Evolutionary conservation across 208 protist genomes (phyloP).

Genomic region (Crithidia brevicula): DNA sequence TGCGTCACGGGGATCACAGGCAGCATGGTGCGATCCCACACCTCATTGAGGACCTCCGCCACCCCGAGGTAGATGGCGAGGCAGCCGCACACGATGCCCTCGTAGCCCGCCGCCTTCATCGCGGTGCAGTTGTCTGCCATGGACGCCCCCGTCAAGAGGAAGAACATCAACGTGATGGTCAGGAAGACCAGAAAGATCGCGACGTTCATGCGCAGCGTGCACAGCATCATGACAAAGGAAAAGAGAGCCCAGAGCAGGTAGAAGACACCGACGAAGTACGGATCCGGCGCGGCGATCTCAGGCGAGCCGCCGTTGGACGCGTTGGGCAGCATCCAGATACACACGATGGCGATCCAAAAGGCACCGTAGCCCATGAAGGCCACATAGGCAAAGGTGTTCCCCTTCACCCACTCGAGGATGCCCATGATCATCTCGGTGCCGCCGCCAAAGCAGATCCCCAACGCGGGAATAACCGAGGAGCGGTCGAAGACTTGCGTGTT

Average conservation of each 20-base stretch:
- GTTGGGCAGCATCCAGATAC: conserved; percentile 40
- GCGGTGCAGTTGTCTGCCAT: conserved; percentile 15
- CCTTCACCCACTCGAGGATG: conserved; percentile 44
- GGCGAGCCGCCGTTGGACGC: background rate
- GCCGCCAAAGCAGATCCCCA: conserved; percentile 54
- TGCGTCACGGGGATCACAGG: conserved; percentile 32
- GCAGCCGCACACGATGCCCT: conserved; percentile 47
- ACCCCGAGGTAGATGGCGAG: conserved; percentile 50
- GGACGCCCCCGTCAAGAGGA: conserved; percentile 11
- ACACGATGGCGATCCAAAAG: conserved; percentile 50
- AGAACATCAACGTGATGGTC: conserved; percentile 25
- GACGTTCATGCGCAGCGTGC: conserved; percentile 26
- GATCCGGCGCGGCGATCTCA: background rate
- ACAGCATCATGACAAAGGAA: conserved; percentile 12
- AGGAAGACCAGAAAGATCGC: conserved; percentile 28
- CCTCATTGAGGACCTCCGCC: conserved; percentile 44
- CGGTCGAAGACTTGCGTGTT: conserved; percentile 39
- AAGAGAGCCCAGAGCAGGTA: conserved; percentile 25
- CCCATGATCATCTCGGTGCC: conserved; percentile 50
- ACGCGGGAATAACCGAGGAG: conserved; percentile 27
- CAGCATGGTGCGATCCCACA: conserved; percentile 37
- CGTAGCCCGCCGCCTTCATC: conserved; percentile 35
- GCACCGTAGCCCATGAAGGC: conserved; percentile 41
- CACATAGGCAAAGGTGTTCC: conserved; percentile 52
- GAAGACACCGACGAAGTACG: conserved; percentile 20